Evolutionary conservation across 2,329 filamentous ascomycete genomes (phyloP).

Genomic region (Orbilia blumenaviensis): DNA sequence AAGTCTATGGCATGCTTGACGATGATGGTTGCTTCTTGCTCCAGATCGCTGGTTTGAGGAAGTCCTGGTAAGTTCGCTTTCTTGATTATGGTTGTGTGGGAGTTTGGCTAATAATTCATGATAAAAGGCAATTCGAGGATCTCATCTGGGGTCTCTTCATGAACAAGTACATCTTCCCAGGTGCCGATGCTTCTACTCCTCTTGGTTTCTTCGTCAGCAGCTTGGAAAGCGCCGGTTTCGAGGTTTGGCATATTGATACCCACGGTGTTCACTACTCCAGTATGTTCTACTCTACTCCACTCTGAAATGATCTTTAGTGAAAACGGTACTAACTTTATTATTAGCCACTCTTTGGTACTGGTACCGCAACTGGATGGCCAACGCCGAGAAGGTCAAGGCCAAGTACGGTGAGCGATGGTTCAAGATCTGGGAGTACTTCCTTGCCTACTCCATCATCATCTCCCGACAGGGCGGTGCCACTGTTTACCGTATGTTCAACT

Average conservation of each 20-base stretch:
- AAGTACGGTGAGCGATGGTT: conserved; percentile 98
- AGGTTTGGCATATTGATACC: conserved; percentile 91
- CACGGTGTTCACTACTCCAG: conserved; percentile 72
- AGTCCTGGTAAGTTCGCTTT: conserved; percentile 85
- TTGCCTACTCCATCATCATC: conserved; percentile 83
- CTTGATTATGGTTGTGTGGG: conserved; percentile 4
- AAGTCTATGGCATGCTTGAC: conserved; percentile 94
- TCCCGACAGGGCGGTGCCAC: conserved; percentile 84
- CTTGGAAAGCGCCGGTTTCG: conserved; percentile 86
- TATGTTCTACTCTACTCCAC: neutral
- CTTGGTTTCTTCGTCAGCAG: conserved; percentile 85
- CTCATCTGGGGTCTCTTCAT: conserved; percentile 98
- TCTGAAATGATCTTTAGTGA: neutral
- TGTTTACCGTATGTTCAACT: conserved; percentile 69
- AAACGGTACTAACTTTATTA: conserved; percentile 65
- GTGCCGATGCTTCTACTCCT: conserved; percentile 92
- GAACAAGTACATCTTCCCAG: conserved; percentile 99
- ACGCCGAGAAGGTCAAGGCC: conserved; percentile 87
- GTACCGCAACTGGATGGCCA: conserved; percentile 98
- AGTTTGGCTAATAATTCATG: conserved; percentile 5
- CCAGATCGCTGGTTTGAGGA: conserved; percentile 92
- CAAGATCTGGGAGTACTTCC: conserved; percentile 94
- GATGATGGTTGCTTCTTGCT: conserved; percentile 96
- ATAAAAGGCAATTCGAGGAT: conserved; percentile 70
- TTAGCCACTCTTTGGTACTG: conserved; percentile 95